Evolutionary conservation across 2,329 filamentous ascomycete species (phyloP), one percentile per base, ranked within the genome.

Genomic region (Domatiomyces catenatus): DNA sequence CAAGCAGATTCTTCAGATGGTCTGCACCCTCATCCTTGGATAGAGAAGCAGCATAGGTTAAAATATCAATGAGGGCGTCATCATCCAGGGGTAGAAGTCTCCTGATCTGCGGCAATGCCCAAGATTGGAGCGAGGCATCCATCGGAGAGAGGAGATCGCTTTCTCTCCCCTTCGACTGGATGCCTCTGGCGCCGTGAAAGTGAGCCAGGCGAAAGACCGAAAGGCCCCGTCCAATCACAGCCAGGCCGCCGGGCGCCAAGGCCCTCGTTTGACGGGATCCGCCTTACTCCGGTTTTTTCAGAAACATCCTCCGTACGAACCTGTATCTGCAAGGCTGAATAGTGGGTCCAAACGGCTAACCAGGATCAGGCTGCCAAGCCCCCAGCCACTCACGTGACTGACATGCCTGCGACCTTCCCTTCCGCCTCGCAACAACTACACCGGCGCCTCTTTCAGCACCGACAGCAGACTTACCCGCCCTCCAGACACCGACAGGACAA

Each of bases 1-100:
- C 92, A 0, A 98, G 76, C 49, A 98, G 72, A 62, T 92, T 87
- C 65, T 81, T 84, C 54, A 98, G 83, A 66, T 96, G 87, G 43
- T 88, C 81, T 48, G 80, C 87, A 12, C 86, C 85, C 56, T 83
- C 84, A 48, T 80, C 69, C 62, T 84, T 88, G 18, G 87, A 80
- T 7, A 96, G 75, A 0, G 81, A 83, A 36, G 79, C 72, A 2
- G 86, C 81, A 65, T 95, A 95, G 46, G 86, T 80, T 57, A 96
- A 74, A 44, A 95, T 77, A 63, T 96, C 86, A 62, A 81, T 79
- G 28, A 96, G 73, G 42, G 90, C 88, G 10, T 85, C 81, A 36
- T 94, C 81, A 36, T 94, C 88, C 8, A 96, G 73, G 6, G 88
- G 87, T 1, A 98, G 75, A 15, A 98, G 75, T 62, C 80, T 80